Base-by-base conservation (phyloP, 1,139 yeast genomes). In the Pichia inconspicua region DNA sequence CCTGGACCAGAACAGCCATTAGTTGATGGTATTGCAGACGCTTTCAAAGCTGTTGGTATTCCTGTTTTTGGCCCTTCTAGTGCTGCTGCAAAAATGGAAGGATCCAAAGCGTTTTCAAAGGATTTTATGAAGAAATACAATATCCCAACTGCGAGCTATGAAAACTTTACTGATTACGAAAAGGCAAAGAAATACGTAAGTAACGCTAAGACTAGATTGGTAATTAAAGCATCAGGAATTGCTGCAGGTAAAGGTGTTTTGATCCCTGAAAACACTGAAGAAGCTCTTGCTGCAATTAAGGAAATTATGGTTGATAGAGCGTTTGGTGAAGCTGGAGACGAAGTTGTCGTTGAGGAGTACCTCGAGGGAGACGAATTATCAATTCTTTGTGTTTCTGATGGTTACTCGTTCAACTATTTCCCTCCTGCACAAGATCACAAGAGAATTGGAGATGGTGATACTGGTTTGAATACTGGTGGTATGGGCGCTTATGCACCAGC, bases 401-500 rank as follows among this genome's bases (percentile, higher is more conserved):
- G 98, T 46, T 92, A 94, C 72, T 80, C 95, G 12, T 83, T 83
- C 63, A 79, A 82, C 66, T 92, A 88, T 65, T 77, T 94, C 52
- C 99, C 99, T 38, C 88, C 97, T 40, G 97, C 98, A 32, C 98
- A 94, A 70, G 99, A 94, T 65, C 98, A 94, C 70, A 94, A 94
- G 72, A 83, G 98, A 67, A 77, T 85, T 59, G 95, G 95, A 49
- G 89, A 94, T 61, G 92, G 90, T 52, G 99, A 94, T 66, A 72
- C 80, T 45, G 99, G 99, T 36, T 75, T 90, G 56, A 94, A 94
- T 71, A 94, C 98, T 46, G 99, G 99, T 57, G 99, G 99, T 55
- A 94, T 94, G 99, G 99, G 99, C 55, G 95, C 98, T 17, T 94
- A 94, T 63, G 95, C 97, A 5, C 99, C 98, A 43, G 95, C 97